These are phyloP conservation scores for Mycena leptocephala DNA, from an alignment of 768 basidiomycete species.

Conservation along the genomic window DNA sequence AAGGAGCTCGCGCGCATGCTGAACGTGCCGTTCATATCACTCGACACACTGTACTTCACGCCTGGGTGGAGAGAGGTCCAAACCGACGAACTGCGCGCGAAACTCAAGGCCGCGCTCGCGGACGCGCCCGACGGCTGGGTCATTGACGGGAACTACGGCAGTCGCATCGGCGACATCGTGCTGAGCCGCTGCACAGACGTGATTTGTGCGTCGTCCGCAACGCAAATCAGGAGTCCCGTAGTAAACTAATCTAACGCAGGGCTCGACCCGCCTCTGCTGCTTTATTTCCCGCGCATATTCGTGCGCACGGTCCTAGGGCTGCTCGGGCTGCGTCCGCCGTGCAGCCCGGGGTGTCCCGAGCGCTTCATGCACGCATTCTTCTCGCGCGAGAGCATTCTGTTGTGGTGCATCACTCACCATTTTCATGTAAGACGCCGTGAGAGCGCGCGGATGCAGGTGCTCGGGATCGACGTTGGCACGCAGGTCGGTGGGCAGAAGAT, in stretches of 20 bases:
- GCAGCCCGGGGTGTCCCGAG: conserved; percentile 68
- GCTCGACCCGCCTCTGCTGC: conserved; percentile 75
- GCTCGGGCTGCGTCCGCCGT: conserved; percentile 51
- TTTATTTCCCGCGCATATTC: conserved; percentile 75
- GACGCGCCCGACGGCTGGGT: conserved; percentile 63
- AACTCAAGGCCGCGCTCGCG: conserved; percentile 46
- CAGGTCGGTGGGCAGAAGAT: conserved; percentile 52
- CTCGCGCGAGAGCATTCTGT: conserved; percentile 64
- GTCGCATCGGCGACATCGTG: conserved; percentile 50
- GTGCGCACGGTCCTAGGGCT: conserved; percentile 67
- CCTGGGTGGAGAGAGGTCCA: conserved; percentile 51
- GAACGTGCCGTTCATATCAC: conserved; percentile 50
- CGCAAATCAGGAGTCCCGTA: no score
- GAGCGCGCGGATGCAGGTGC: conserved; percentile 45
- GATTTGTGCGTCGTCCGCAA: conserved; percentile 59
- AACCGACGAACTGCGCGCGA: conserved; percentile 39
- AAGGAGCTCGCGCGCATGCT: conserved; percentile 53
- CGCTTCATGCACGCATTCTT: conserved; percentile 59
- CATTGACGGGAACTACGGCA: conserved; percentile 64
- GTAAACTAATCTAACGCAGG: conserved; percentile 62
- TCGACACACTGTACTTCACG: conserved; percentile 55
- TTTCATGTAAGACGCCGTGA: conserved; percentile 42
- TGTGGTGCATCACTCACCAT: conserved; percentile 67
- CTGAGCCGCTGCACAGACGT: conserved; percentile 63
- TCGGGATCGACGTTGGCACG: conserved; percentile 51